A percentile compares a stretch with the other conserved stretches of the same genome.
Evolutionary conservation across 163 green algal species (phyloP).

Genomic region (Chlorella variabilis): DNA sequence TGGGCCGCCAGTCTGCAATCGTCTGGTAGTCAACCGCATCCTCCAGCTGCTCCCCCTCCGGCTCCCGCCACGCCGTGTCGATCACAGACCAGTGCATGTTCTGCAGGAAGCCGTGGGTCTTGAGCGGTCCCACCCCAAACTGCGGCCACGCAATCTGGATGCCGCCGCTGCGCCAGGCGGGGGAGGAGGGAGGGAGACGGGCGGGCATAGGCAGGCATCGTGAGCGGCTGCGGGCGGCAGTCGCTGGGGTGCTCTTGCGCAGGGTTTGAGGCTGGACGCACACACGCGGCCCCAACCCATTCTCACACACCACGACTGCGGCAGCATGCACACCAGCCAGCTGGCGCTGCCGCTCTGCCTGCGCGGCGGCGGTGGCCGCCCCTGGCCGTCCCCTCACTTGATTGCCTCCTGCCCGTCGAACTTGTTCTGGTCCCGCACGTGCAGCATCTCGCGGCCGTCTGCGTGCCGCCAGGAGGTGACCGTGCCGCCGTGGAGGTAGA

Average conservation of each 20-base stretch:
- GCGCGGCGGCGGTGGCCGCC: too few relatives aligned
- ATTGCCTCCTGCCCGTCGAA: constrained; percentile 43
- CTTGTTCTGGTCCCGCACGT: constrained; percentile 32
- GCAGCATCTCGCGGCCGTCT: constrained; percentile 51
- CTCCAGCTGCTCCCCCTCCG: not conserved
- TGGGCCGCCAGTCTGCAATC: constrained; percentile 6
- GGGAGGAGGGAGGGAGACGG: not conserved
- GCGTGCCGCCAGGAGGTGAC: constrained; percentile 47
- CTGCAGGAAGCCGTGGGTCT: constrained; percentile 52
- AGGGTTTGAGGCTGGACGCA: too few relatives aligned
- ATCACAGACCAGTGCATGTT: constrained; percentile 59
- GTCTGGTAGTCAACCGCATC: not conserved
- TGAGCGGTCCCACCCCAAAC: constrained; percentile 36
- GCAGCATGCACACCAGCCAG: too few relatives aligned
- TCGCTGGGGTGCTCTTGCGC: too few relatives aligned
- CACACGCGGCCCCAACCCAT: too few relatives aligned
- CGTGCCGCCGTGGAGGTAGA: constrained; percentile 54
- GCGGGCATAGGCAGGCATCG: not conserved
- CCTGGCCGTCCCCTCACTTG: too few relatives aligned
- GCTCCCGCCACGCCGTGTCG: constrained; percentile 26
- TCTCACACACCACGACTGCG: too few relatives aligned
- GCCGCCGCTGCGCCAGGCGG: constrained; percentile 45
- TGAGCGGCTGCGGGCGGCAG: too few relatives aligned
- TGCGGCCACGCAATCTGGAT: constrained; percentile 55
- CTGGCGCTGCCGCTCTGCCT: too few relatives aligned